Base-by-base conservation (phyloP, 2,329 filamentous ascomycete genomes). In the Scopulariopsis brevicaulis region DNA sequence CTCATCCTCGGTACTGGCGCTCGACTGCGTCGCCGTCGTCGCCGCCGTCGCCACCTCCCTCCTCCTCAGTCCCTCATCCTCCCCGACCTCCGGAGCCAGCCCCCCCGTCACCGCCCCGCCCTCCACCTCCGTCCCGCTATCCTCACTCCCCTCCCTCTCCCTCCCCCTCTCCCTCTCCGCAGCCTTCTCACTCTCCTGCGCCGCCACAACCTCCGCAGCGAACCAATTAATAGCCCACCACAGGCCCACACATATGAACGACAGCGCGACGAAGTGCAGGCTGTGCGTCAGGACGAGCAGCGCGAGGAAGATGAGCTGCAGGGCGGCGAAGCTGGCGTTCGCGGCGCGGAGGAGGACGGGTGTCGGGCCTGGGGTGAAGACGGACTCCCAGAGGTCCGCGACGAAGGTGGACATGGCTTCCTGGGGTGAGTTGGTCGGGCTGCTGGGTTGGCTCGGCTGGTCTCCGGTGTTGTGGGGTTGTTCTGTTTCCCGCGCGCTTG, bases 171-270 rank as follows among this genome's bases (percentile, higher is more conserved):
- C 61, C 63, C 71, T 71, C 60, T 75, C 72, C 60, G 74, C 69
- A 32, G 65, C 69, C 48, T 66, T 72, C 66, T 81, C 78, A 43
- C 63, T 64, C n/a, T 60, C 65, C 65, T 73, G 69, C 43, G 74
- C 74, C 55, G 69, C 68, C 61, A 73, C 73, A 54, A 84, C 69
- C 74, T 84, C 93, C 53, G 74, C 74, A 58, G 90, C 91, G 68
- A 99, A 97, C 94, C 94, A 99, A 80, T 97, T 97, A 74, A 97
- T 92, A 59, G 88, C 84, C 76, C 83, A 91, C 94, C 94, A 99
- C 40, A 97, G 79, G 4, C 89, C 88, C 35, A 76, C 92, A 62
- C 84, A 90, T 11, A 99, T 77, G 59, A 85, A 66, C 14, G 90
- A 96, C 6, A 99, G 81, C 59, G 93, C 78, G 62, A 90, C 70